Base-by-base conservation (phyloP, 179 eudicot species). In the Camellia oleifera region DNA sequence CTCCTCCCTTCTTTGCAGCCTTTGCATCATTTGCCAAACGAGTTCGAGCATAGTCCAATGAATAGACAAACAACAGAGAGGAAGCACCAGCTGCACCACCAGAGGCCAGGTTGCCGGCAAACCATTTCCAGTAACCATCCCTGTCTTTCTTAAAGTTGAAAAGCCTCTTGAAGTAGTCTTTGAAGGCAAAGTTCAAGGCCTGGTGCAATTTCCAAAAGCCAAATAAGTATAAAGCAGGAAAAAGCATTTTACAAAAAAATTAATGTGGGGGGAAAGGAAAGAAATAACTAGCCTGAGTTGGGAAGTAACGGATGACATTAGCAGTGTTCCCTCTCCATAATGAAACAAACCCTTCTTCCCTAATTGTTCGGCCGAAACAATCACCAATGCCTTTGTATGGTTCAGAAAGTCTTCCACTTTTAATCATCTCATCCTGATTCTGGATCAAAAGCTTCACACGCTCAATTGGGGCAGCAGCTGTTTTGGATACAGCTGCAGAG, bases 1-100 rank as follows among this genome's bases (percentile, higher is more conserved):
- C 88, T 66, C 92, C 90, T 61, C 90, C 92, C 80, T 84, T 88
- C 87, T 84, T 89, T 72, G 90, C 89, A n/a, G 90, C 87, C 84
- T 86, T 89, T 7, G 92, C 84, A 83, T 89, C 92, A 75, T 89
- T 89, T 65, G 92, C 87, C 81, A 90, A 54, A 71, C 91, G 85
- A 4, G 93, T 90, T 60, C 93, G 80, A 26, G 91, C 90, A 71
- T 88, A 90, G 76, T 90, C 91, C 81, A 90, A 80, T 20, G 93
- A 90, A 60, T 90, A 90, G 79, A 90, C 93, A 79, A 89, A 86
- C 63, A 88, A 62, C 23, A 84, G 83, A 70, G 93, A 90, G 48
- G 90, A 83, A 23, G 91, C 93, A 85, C 93, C 93, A 82, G 93
- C 91, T 56, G 88, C 86, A 50, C 90, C 90, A 61, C 93, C 93